Evolutionary conservation across 2,329 filamentous ascomycete genomes (phyloP).

Genomic region (Apiospora koreana): DNA sequence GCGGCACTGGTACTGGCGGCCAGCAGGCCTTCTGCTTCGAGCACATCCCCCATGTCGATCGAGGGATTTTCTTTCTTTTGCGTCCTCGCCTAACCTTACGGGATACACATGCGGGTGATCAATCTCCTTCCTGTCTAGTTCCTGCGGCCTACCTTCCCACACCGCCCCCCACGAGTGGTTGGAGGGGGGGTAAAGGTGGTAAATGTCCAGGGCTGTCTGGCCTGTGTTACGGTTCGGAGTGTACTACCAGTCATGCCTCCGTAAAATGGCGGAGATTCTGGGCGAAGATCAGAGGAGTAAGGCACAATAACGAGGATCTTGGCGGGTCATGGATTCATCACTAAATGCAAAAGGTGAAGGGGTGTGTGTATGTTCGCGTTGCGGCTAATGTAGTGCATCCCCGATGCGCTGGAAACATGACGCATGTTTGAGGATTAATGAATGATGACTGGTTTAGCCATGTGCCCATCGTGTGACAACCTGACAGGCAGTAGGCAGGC

Average conservation of each 20-base stretch:
- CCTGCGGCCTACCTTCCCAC: neutral
- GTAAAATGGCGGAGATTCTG: neutral
- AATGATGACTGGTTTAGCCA: neutral
- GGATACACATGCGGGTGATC: neutral
- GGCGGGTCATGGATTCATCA: neutral
- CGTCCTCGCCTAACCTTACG: neutral
- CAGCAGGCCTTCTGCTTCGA: constrained; percentile 7
- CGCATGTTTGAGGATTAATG: neutral
- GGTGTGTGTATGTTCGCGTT: neutral
- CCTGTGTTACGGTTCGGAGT: neutral
- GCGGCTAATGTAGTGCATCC: neutral
- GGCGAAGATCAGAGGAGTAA: neutral
- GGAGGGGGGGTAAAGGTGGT: neutral
- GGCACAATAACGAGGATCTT: neutral
- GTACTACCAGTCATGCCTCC: neutral
- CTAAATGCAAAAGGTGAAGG: neutral
- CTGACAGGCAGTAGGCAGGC: no score
- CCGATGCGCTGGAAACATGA: neutral
- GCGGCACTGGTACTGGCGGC: neutral
- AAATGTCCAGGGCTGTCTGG: neutral
- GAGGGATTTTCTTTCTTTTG: neutral
- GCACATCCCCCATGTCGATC: constrained; percentile 2
- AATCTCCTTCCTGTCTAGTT: neutral
- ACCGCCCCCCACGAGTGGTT: constrained; percentile 1
- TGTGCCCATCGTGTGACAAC: neutral